These are phyloP conservation scores for Striga asiatica DNA, from an alignment of 257 asterid genomes.

Conservation along the genomic window DNA sequence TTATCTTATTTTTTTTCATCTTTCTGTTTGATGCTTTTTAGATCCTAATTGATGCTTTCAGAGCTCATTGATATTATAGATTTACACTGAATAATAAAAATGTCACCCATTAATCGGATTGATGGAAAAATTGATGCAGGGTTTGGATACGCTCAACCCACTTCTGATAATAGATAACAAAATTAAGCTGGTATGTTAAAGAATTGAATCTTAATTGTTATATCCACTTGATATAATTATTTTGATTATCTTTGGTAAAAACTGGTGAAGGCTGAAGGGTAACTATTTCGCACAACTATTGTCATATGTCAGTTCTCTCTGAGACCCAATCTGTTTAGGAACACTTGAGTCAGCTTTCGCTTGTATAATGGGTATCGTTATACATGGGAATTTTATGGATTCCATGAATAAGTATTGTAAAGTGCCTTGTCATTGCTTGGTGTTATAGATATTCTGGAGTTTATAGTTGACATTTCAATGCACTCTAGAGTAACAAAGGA, in stretches of 20 bases:
- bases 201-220: not conserved
- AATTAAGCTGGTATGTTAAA: constrained; percentile 63
- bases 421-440: not conserved
- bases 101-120: not conserved
- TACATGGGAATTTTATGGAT: not conserved
- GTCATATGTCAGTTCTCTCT: not conserved
- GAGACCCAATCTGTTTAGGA: not conserved
- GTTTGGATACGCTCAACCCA: constrained; percentile 77
- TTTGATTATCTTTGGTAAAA: constrained; percentile 1
- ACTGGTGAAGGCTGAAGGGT: no score
- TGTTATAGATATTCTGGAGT: not conserved
- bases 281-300: not conserved
- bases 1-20: not conserved
- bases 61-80: not conserved
- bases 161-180: constrained; percentile 59
- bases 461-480: not conserved
- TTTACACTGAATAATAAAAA: not conserved
- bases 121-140: constrained; percentile 39
- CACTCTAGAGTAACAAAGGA: not conserved
- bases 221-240: not conserved
- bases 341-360: not conserved
- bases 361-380: not conserved
- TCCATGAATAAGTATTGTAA: no score
- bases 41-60: not conserved
- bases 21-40: not conserved